A percentile compares a stretch with the other conserved stretches of the same genome.
phyloP scores from a whole-genome alignment of 2,329 filamentous ascomycete genomes.

The Lizonia empirigonia region DNA sequence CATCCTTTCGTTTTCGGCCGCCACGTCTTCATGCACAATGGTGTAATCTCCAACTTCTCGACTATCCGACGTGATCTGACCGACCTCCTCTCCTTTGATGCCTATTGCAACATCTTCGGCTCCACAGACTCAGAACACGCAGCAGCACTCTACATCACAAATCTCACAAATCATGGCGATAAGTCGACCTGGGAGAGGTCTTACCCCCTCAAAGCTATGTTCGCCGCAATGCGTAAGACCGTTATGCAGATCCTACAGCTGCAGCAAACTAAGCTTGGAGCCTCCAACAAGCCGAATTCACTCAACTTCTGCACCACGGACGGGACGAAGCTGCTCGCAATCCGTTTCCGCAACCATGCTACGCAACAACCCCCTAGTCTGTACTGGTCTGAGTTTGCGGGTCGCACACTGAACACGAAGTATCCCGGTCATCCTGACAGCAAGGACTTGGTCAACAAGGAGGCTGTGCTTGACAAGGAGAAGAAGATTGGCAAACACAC shows the following conservation, averaged over 20 bases:
- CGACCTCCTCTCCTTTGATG: constrained; percentile 53
- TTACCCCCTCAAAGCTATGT: constrained; percentile 53
- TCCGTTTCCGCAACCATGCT: constrained; percentile 59
- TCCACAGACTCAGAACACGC: constrained; percentile 61
- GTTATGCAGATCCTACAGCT: constrained; percentile 55
- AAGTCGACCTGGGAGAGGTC: constrained; percentile 51
- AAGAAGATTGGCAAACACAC: constrained; percentile 56
- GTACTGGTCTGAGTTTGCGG: constrained; percentile 58
- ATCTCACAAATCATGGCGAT: constrained; percentile 49
- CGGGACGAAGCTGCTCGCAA: constrained; percentile 56
- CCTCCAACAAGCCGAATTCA: constrained; percentile 52
- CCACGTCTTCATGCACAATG: constrained; percentile 63
- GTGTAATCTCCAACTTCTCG: constrained; percentile 55
- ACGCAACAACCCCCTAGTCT: constrained; percentile 59
- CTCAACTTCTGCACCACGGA: constrained; percentile 61
- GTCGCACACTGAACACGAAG: constrained; percentile 59
- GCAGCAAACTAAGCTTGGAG: constrained; percentile 52
- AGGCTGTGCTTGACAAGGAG: constrained; percentile 43
- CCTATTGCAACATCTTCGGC: constrained; percentile 56
- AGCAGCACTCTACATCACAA: constrained; percentile 57
- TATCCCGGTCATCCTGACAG: constrained; percentile 57
- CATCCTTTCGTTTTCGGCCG: constrained; percentile 62
- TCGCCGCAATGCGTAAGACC: constrained; percentile 53
- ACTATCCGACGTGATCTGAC: constrained; percentile 55
- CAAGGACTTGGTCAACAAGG: constrained; percentile 40